phyloP scores from a whole-genome alignment of 345 rosid genomes.

The Brassica rapa region DNA sequence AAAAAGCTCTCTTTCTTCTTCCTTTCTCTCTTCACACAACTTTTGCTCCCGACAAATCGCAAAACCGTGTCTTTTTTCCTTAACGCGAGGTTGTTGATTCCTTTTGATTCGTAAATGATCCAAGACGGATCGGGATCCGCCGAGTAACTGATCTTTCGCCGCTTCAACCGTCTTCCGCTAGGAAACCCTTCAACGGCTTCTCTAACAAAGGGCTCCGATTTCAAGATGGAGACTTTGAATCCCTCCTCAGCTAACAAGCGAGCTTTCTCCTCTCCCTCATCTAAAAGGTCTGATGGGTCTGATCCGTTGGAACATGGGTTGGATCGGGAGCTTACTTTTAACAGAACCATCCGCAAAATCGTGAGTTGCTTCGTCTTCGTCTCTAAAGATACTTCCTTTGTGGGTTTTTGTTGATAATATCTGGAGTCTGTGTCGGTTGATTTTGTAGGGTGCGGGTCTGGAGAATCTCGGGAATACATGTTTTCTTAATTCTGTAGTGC shows the following conservation, averaged over 20 bases:
- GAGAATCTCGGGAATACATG: slow-evolving; percentile 97
- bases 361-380: slow-evolving; percentile 47
- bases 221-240: slow-evolving; percentile 74
- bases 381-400: background rate
- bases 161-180: slow-evolving; percentile 41
- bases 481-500: slow-evolving; percentile 91
- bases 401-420: background rate
- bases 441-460: slow-evolving; percentile 89
- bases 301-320: slow-evolving; percentile 57
- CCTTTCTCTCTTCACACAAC: slow-evolving; percentile 20
- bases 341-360: slow-evolving; percentile 67
- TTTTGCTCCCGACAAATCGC: background rate
- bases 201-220: slow-evolving; percentile 47
- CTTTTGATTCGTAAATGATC: slow-evolving; percentile 14
- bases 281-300: slow-evolving; percentile 50
- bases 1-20: slow-evolving; percentile 30
- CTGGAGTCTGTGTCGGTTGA: background rate
- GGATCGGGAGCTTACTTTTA: slow-evolving; percentile 72
- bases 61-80: slow-evolving; percentile 3
- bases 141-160: slow-evolving; percentile 40
- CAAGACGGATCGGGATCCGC: slow-evolving; percentile 39
- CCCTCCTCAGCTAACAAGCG: slow-evolving; percentile 42
- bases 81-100: slow-evolving; percentile 7
- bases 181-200: slow-evolving; percentile 54
- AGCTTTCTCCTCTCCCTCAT: slow-evolving; percentile 17